Base-by-base conservation (phyloP, 441 rosid genomes). In the Mallotus repandus region DNA sequence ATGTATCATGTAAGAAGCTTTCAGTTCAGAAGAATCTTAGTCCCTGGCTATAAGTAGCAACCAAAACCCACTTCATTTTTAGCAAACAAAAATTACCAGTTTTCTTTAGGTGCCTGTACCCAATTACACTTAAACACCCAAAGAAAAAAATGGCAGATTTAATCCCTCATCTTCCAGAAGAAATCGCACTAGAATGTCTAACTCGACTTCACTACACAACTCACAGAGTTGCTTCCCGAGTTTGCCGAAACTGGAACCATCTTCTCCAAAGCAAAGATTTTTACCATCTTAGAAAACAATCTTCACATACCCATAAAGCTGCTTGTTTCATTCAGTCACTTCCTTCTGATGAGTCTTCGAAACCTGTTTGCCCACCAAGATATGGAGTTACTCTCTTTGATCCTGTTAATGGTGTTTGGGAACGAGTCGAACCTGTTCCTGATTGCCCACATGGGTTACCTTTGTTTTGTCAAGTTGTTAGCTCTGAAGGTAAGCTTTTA, bases 111-210 rank as follows among this genome's bases (percentile, higher is more conserved):
- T 29, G 32, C 32, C 32, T 29, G 32, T 29, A 29, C 32, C 32
- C 32, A 29, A 29, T 29, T 29, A 29, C 32, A 29, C 32, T 29
- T 29, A 29, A 29, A 29, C 32, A 29, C 32, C 32, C 32, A 29
- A 29, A 29, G 32, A 29, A 29, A 29, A 41, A 64, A 73, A 59
- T 70, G 15, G 5, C 50, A 4, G 87, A 84, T 53, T 58, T 87
- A 73, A 57, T 88, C 22, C 84, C 87, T 0, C 80, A 77, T 48
- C 74, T 88, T 46, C 92, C 92, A 0, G 81, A 81, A 48, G 90
- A 86, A 58, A 50, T 88, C 22, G 88, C 81, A 9, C 67, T 86
- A 54, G 86, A 88, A 60, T 88, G 90, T 77, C 74, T 88, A 15
- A 69, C 70, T 69, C 86, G 86, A 13, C 41, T 84, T 22, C 86